A percentile compares a stretch with the other conserved stretches of the same genome.
phyloP scores from a whole-genome alignment of 108 stramenopile genomes.

The Skeletonema marinoi region DNA sequence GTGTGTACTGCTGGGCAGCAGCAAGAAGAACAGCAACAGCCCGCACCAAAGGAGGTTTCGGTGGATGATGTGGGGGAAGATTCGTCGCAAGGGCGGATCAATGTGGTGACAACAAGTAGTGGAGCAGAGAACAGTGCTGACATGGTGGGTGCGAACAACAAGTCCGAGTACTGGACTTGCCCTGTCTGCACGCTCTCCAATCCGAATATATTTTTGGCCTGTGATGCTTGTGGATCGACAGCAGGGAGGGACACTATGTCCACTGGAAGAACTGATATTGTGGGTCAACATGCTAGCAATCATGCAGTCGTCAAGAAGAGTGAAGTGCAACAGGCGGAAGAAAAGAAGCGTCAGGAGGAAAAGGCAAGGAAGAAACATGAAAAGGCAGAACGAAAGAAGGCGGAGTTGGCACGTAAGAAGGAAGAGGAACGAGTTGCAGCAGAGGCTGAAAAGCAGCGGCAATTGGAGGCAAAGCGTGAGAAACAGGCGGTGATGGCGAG shows the following conservation, averaged over 20 bases:
- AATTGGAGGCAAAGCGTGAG: not conserved
- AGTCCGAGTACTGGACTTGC: not conserved
- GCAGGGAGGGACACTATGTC: too few relatives aligned
- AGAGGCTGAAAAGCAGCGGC: not conserved
- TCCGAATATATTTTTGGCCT: not conserved
- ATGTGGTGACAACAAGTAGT: not conserved
- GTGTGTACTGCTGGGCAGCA: not conserved
- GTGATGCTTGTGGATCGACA: not conserved
- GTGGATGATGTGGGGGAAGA: not conserved
- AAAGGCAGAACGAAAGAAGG: conserved; percentile 7
- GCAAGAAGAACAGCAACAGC: not conserved
- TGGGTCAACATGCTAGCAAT: too few relatives aligned
- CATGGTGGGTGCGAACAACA: not conserved
- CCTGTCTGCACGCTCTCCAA: not conserved
- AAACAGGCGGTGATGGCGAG: not conserved
- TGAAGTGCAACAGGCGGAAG: not conserved
- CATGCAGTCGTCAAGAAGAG: too few relatives aligned
- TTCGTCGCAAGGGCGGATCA: not conserved
- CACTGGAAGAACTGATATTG: not conserved
- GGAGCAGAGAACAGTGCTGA: not conserved
- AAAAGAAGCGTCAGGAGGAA: not conserved
- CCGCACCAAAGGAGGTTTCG: too few relatives aligned
- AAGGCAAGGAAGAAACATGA: not conserved
- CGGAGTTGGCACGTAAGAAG: conserved; percentile 2
- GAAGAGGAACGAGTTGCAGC: conserved; percentile 6